A percentile compares a stretch with the other conserved stretches of the same genome.
Conservation (phyloP, 768 basidiomycete genomes). For the Leccinum subgranulosum region DNA sequence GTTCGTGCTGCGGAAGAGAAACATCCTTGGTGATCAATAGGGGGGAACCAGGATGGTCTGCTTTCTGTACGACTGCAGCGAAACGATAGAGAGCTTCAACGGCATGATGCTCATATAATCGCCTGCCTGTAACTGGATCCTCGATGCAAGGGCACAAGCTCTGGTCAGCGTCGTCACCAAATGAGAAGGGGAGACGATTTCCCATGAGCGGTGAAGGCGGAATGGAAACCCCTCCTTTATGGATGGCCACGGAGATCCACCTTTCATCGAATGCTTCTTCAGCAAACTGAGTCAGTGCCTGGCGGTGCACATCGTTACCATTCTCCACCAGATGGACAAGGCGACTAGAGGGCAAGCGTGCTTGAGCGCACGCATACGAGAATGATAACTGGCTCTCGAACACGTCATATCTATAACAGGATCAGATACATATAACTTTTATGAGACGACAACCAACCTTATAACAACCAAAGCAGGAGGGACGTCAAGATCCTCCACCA, state of each 20-base stretch:
- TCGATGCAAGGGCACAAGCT: slow-evolving; percentile 38
- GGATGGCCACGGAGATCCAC: slow-evolving; percentile 51
- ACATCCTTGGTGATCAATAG: slow-evolving; percentile 25
- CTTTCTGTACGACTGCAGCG: slow-evolving; percentile 25
- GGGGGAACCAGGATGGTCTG: slow-evolving; percentile 5
- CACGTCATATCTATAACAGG: slow-evolving; percentile 33
- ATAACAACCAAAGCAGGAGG: slow-evolving; percentile 58
- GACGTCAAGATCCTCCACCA: slow-evolving; percentile 57
- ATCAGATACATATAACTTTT: slow-evolving; percentile 9
- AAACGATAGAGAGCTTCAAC: slow-evolving; percentile 55
- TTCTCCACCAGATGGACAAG: slow-evolving; percentile 63
- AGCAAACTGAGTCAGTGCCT: slow-evolving; percentile 44
- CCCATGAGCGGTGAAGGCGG: slow-evolving; percentile 46
- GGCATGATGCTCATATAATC: slow-evolving; percentile 59
- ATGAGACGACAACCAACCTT: slow-evolving; percentile 40
- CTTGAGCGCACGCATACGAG: slow-evolving; percentile 49
- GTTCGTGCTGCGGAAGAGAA: slow-evolving; percentile 15
- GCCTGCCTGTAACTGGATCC: slow-evolving; percentile 62
- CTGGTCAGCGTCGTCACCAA: slow-evolving; percentile 41
- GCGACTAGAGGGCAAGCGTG: slow-evolving; percentile 47
- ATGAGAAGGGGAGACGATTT: slow-evolving; percentile 40
- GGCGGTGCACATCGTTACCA: slow-evolving; percentile 53
- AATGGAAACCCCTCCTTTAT: slow-evolving; percentile 31
- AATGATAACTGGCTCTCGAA: slow-evolving; percentile 63
- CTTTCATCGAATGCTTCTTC: slow-evolving; percentile 39